These are phyloP conservation scores for Penicillium brevicompactum DNA, from an alignment of 2,329 filamentous ascomycete species.

Conservation along the genomic window DNA sequence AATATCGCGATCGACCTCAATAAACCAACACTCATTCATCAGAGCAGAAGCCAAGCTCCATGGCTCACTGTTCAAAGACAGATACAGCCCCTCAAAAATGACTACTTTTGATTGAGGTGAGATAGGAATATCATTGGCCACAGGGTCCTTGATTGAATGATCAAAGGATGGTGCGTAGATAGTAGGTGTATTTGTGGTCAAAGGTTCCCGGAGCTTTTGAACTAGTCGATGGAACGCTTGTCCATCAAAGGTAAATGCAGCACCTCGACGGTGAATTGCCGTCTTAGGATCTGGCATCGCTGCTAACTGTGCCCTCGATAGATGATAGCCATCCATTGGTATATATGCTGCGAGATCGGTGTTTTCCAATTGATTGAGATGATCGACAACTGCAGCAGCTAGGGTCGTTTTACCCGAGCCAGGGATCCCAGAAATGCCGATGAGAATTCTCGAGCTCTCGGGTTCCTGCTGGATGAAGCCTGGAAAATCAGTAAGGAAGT, in stretches of 20 bases:
- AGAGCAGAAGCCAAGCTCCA: constrained; percentile 36
- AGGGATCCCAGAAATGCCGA: constrained; percentile 5
- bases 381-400: not conserved
- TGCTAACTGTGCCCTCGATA: constrained; percentile 78
- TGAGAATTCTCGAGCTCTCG: not conserved
- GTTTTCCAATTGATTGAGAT: not conserved
- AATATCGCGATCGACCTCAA: constrained; percentile 17
- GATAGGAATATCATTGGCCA: constrained; percentile 33
- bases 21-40: constrained; percentile 38
- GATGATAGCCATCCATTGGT: constrained; percentile 95
- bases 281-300: constrained; percentile 75
- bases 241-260: constrained; percentile 91
- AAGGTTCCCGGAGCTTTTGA: not conserved
- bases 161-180: constrained; percentile 33
- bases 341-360: not conserved
- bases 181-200: constrained; percentile 23
- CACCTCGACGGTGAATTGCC: constrained; percentile 81
- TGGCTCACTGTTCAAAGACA: constrained; percentile 33
- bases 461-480: not conserved
- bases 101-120: constrained; percentile 32
- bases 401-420: constrained; percentile 6
- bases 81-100: constrained; percentile 45
- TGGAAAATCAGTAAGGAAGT: not conserved
- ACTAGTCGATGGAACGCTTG: constrained; percentile 4
- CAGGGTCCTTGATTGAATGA: constrained; percentile 41